These are phyloP conservation scores for Saccharomyces hybrid DNA, from an alignment of 1,139 yeast species.

Conservation along the genomic window DNA sequence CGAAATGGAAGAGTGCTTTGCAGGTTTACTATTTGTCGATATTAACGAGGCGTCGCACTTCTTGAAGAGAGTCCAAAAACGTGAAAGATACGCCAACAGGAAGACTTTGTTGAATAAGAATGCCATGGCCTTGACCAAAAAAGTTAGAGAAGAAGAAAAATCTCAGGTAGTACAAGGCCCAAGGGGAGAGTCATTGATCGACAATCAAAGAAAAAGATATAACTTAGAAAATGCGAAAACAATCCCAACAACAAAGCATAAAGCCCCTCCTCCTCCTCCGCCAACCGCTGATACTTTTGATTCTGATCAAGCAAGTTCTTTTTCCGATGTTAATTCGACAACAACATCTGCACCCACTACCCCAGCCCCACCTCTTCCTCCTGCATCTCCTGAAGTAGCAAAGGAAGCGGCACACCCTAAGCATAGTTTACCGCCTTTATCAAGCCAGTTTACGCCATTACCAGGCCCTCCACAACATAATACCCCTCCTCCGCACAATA, in stretches of 20 bases:
- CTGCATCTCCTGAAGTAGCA: constrained; percentile 11
- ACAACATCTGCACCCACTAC: constrained; percentile 30
- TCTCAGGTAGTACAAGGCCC: constrained; percentile 51
- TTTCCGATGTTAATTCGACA: constrained; percentile 20
- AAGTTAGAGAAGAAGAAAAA: constrained; percentile 34
- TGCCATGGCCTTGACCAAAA: constrained; percentile 69
- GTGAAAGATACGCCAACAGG: constrained; percentile 79
- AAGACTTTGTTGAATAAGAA: constrained; percentile 79
- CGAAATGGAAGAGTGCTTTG: constrained; percentile 84
- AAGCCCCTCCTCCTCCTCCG: constrained; percentile 48
- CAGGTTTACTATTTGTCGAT: constrained; percentile 88
- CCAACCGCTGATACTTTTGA: constrained; percentile 26
- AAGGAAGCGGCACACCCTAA: constrained; percentile 10
- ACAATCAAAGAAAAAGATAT: constrained; percentile 30
- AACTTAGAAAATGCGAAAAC: constrained; percentile 26
- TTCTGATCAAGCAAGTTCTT: constrained; percentile 10
- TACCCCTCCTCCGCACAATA: neutral
- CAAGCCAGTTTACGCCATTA: constrained; percentile 5
- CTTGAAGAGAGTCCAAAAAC: constrained; percentile 62
- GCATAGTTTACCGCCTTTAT: constrained; percentile 5
- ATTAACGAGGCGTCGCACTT: constrained; percentile 82
- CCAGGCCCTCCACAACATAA: constrained; percentile 8
- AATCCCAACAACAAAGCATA: constrained; percentile 31
- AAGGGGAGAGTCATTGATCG: constrained; percentile 46
- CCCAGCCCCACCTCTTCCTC: constrained; percentile 3